Evolutionary conservation across 164 flowering plant genomes (phyloP).

Genomic region (Tetrastigma voinierianum): DNA sequence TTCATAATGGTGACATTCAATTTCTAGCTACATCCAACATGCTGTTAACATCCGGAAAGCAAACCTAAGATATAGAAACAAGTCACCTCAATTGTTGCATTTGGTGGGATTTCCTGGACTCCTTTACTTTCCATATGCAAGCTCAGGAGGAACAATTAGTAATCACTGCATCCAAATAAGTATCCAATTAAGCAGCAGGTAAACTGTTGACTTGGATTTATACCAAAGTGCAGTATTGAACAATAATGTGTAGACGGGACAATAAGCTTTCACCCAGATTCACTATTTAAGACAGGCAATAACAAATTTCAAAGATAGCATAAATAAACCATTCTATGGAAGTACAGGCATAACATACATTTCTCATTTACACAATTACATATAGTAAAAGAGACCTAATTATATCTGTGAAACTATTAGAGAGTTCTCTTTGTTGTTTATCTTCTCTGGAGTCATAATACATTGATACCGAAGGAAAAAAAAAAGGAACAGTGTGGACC

Average conservation of each 20-base stretch:
- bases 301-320: neutral
- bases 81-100: constrained; percentile 91
- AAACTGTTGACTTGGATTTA: too few relatives aligned
- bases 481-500: neutral
- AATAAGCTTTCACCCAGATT: neutral
- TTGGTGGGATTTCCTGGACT: constrained; percentile 96
- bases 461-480: too few relatives aligned
- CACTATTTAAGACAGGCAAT: neutral
- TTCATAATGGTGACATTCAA: neutral
- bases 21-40: neutral
- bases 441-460: neutral
- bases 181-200: neutral
- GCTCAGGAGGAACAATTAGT: constrained; percentile 88
- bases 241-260: too few relatives aligned
- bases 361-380: neutral
- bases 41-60: neutral
- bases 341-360: neutral
- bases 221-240: neutral
- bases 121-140: constrained; percentile 97
- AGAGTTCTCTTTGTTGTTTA: neutral
- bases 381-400: neutral
- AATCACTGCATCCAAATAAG: constrained; percentile 48
- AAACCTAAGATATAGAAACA: neutral
- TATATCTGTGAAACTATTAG: neutral
- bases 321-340: neutral